Conservation (phyloP, 2,329 filamentous ascomycete species). For the Neofusicoccum ribis region DNA sequence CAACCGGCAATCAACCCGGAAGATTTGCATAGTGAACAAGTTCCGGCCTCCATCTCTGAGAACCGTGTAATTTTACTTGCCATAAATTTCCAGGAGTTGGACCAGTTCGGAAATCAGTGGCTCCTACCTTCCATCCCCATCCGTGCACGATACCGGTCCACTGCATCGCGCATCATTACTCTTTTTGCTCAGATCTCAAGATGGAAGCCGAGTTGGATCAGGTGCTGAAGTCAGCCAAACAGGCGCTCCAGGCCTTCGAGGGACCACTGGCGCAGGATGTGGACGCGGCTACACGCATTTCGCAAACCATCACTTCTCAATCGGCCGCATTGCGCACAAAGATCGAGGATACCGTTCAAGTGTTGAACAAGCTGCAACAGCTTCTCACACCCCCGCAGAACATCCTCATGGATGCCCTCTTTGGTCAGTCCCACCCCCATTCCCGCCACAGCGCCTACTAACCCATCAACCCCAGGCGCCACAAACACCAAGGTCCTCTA, state of each 20-base stretch:
- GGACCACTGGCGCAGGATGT: background rate
- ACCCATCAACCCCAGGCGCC: background rate
- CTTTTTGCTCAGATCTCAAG: too few species aligned
- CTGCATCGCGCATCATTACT: too few species aligned
- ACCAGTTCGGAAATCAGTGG: too few species aligned
- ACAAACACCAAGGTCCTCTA: conserved; percentile 7
- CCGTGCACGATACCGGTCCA: too few species aligned
- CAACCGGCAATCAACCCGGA: too few species aligned
- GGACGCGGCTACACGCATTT: background rate
- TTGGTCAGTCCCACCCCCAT: background rate
- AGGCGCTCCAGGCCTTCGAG: background rate
- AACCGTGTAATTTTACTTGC: too few species aligned
- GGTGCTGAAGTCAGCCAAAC: background rate
- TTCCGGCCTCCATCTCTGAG: too few species aligned
- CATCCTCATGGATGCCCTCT: background rate
- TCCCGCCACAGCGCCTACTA: too few species aligned
- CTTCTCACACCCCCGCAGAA: background rate
- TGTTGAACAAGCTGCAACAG: background rate
- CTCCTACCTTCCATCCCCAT: too few species aligned
- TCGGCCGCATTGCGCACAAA: background rate
- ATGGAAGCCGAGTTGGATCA: background rate
- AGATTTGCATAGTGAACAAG: too few species aligned
- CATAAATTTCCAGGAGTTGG: too few species aligned
- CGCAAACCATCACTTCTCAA: background rate
- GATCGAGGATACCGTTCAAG: background rate